Percentiles rank a stretch among this genome's conserved stretches.
These are phyloP conservation scores for Cytospora mali DNA, from an alignment of 2,329 filamentous ascomycete species.

Conservation along the genomic window DNA sequence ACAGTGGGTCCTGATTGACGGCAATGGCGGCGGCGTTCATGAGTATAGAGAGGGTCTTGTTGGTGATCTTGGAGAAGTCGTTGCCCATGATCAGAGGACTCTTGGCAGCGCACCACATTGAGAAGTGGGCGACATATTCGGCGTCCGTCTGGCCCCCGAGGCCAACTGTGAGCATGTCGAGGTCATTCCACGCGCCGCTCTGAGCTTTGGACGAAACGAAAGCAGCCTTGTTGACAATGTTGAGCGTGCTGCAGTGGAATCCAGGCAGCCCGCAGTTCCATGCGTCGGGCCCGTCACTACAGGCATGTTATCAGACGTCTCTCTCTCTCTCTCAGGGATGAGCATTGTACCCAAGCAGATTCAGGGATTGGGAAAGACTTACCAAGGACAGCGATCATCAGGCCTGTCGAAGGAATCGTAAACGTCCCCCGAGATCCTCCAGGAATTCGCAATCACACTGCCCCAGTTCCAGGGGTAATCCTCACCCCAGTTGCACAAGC, in stretches of 20 bases:
- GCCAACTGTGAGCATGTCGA: slow-evolving; percentile 33
- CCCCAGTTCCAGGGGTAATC: slow-evolving; percentile 37
- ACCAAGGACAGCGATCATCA: slow-evolving; percentile 38
- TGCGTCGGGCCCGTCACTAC: slow-evolving; percentile 20
- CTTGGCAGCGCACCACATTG: slow-evolving; percentile 31
- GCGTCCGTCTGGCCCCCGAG: slow-evolving; percentile 30
- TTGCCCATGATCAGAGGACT: slow-evolving; percentile 32
- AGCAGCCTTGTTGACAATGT: slow-evolving; percentile 30
- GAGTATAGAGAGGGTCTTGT: slow-evolving; percentile 42
- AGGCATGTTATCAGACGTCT: neutral
- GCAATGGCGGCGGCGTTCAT: slow-evolving; percentile 47
- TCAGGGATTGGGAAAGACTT: slow-evolving; percentile 7
- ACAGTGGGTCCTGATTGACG: slow-evolving; percentile 43
- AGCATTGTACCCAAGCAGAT: neutral
- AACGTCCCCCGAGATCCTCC: slow-evolving; percentile 41
- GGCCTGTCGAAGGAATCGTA: slow-evolving; percentile 39
- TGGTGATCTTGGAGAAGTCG: slow-evolving; percentile 34
- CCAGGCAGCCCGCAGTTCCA: slow-evolving; percentile 20
- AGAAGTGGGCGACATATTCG: slow-evolving; percentile 32
- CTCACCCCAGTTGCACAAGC: slow-evolving; percentile 42
- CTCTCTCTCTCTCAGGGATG: neutral
- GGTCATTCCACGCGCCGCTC: slow-evolving; percentile 30
- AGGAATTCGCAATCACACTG: slow-evolving; percentile 37
- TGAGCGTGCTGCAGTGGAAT: slow-evolving; percentile 24
- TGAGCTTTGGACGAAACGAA: slow-evolving; percentile 29